Base-by-base conservation (phyloP, 495 filamentous ascomycete genomes). In the Xeromyces bisporus region DNA sequence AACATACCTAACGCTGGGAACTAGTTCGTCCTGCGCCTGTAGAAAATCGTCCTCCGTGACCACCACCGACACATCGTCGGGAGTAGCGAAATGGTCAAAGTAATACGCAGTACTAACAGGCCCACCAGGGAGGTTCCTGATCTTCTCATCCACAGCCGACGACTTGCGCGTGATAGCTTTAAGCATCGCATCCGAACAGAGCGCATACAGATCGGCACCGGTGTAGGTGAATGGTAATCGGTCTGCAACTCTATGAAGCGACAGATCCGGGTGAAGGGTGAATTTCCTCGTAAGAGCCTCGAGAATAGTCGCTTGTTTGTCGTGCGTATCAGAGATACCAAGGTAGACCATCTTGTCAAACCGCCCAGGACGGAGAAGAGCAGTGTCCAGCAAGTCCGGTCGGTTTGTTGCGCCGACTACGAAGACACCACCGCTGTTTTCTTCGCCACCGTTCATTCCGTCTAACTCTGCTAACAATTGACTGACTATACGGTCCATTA, bases 271-370 rank as follows among this genome's bases (percentile, higher is more conserved):
- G 40, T 77, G 56, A 31, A 96, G 73, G 12, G 75, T 75, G 50
- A 97, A 97, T 50, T 96, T 97, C 44, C 89, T 65, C 6, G 89
- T 94, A 39, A 97, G 55, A 6, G 89, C 89, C 51, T 94, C 82
- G 53, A 97, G 61, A 41, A 97, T 96, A 3, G 71, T 94, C 28
- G 81, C 67, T 53, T 97, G 89, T 59, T 94, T 94, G 7, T 92
- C 79, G 47, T 96, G 91, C 9, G 89, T 94, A 51, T 96, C 89
- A 15, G 81, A 86, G 1, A 97, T 80, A 8, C 89, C 89, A 15
- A 97, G 65, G 46, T 94, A 97, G 23, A 97, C 71, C 91, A 96
- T 96, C 68, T 96, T 97, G 48, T 97, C 89, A 47, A 97, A 97
- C 35, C 89, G 66, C 6, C 89, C 89, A 7, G 89, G 89, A 18